Conservation (phyloP, 208 protist species). For the Novymonas esmeraldas region DNA sequence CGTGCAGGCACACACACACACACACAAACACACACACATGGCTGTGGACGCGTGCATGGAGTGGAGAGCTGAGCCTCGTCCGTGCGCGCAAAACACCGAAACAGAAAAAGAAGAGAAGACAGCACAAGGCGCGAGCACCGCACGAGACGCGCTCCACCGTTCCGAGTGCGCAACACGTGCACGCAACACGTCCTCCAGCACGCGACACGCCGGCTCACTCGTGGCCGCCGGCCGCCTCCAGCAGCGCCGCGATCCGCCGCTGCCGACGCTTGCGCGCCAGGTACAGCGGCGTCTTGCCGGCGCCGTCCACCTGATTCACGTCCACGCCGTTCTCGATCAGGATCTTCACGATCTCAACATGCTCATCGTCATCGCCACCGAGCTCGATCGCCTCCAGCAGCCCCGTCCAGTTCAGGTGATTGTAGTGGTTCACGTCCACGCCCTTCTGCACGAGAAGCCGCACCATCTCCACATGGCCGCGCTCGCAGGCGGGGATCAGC, state of each 20-base stretch:
- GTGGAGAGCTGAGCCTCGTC: no score
- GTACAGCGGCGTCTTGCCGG: slow-evolving; percentile 48
- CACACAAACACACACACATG: slow-evolving; percentile 1
- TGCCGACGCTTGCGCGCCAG: slow-evolving; percentile 47
- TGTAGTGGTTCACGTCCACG: slow-evolving; percentile 51
- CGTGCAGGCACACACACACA: slow-evolving; percentile 2
- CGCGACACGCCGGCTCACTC: slow-evolving; percentile 7
- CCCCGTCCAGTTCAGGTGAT: slow-evolving; percentile 41
- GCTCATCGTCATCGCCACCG: slow-evolving; percentile 61
- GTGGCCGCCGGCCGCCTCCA: slow-evolving; percentile 46
- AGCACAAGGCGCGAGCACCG: no score
- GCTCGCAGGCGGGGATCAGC: slow-evolving; percentile 54
- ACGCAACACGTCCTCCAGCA: no score
- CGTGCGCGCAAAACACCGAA: no score
- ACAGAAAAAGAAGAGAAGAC: no score
- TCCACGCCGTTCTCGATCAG: slow-evolving; percentile 50
- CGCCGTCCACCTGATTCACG: slow-evolving; percentile 44
- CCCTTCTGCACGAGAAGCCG: slow-evolving; percentile 45
- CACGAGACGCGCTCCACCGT: no score
- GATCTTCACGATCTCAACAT: slow-evolving; percentile 60
- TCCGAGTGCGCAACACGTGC: no score
- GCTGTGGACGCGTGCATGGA: background rate
- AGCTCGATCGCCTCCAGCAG: slow-evolving; percentile 50
- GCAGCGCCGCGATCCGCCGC: slow-evolving; percentile 46
- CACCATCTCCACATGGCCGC: slow-evolving; percentile 49